Conservation (phyloP, 2,329 filamentous ascomycete genomes). For the Ophidiomyces ophidiicola region DNA sequence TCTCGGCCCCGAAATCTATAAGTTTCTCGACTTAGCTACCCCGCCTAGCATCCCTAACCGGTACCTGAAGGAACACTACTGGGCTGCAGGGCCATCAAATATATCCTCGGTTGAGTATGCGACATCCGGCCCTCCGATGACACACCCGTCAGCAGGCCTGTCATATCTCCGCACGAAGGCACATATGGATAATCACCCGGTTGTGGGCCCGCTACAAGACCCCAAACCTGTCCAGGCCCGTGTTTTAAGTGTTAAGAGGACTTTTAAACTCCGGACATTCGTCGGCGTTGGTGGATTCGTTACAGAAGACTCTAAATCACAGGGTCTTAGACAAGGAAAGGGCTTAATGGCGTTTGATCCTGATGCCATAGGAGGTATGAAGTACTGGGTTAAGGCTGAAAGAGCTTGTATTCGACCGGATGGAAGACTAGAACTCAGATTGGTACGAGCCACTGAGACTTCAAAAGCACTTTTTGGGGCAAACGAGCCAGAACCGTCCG, state of each 20-base stretch:
- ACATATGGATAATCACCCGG: conserved; percentile 47
- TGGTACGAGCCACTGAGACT: conserved; percentile 11
- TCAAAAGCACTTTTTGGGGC: conserved; percentile 13
- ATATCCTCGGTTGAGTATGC: conserved; percentile 34
- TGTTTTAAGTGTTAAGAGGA: conserved; percentile 40
- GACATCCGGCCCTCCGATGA: conserved; percentile 42
- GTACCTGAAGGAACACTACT: conserved; percentile 27
- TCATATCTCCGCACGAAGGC: conserved; percentile 47
- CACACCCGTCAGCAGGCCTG: conserved; percentile 54
- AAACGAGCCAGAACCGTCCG: not conserved
- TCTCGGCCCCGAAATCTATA: conserved; percentile 42
- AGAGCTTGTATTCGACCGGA: conserved; percentile 36
- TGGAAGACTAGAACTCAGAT: conserved; percentile 32
- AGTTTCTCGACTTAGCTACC: conserved; percentile 46
- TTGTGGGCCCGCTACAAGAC: conserved; percentile 46
- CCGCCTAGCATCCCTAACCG: conserved; percentile 27
- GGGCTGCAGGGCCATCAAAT: conserved; percentile 26
- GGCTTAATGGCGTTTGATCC: conserved; percentile 35
- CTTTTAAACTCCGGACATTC: conserved; percentile 18
- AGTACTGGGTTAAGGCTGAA: conserved; percentile 40
- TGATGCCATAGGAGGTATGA: conserved; percentile 39
- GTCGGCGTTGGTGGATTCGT: conserved; percentile 33
- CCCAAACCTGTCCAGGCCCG: conserved; percentile 45
- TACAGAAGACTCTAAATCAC: conserved; percentile 28
- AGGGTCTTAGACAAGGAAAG: conserved; percentile 27